phyloP scores from a whole-genome alignment of 2,329 filamentous ascomycete species.

The Verticillium longisporum region DNA sequence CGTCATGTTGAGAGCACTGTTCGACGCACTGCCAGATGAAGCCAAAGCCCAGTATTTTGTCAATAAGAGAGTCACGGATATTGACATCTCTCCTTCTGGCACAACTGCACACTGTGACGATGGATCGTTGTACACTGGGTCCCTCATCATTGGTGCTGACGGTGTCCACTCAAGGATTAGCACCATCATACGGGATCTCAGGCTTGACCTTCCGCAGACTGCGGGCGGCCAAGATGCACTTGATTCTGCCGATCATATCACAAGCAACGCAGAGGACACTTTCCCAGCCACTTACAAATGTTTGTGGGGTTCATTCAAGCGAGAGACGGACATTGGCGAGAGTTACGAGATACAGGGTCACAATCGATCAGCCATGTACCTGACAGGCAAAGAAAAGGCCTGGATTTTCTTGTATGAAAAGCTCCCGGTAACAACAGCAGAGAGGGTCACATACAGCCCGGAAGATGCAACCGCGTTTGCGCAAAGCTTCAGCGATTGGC shows the following conservation, averaged over 20 bases:
- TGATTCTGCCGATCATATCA: not conserved
- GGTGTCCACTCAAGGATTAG: conserved; percentile 1
- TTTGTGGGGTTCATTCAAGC: conserved; percentile 25
- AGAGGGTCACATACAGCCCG: conserved; percentile 16
- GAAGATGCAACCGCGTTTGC: conserved; percentile 18
- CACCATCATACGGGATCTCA: conserved; percentile 21
- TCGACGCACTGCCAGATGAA: conserved; percentile 11
- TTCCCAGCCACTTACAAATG: conserved; percentile 15
- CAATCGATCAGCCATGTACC: conserved; percentile 18
- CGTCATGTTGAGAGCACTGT: conserved; percentile 12
- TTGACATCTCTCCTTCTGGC: conserved; percentile 12
- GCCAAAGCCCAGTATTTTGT: conserved; percentile 9
- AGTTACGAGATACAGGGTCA: conserved; percentile 23
- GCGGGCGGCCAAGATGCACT: too few relatives aligned
- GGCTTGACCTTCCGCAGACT: conserved; percentile 9
- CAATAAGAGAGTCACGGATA: conserved; percentile 13
- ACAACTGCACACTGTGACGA: conserved; percentile 22
- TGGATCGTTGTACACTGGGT: conserved; percentile 20
- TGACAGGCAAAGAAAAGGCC: conserved; percentile 18
- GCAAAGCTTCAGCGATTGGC: conserved; percentile 17
- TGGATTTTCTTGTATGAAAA: conserved; percentile 27
- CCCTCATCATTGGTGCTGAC: conserved; percentile 11
- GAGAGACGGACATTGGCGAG: conserved; percentile 13
- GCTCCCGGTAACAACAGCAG: conserved; percentile 16
- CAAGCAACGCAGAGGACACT: not conserved